A percentile compares a stretch with the other conserved stretches of the same genome.
Conservation (phyloP, 345 rosid species). For the Populus deltoides region DNA sequence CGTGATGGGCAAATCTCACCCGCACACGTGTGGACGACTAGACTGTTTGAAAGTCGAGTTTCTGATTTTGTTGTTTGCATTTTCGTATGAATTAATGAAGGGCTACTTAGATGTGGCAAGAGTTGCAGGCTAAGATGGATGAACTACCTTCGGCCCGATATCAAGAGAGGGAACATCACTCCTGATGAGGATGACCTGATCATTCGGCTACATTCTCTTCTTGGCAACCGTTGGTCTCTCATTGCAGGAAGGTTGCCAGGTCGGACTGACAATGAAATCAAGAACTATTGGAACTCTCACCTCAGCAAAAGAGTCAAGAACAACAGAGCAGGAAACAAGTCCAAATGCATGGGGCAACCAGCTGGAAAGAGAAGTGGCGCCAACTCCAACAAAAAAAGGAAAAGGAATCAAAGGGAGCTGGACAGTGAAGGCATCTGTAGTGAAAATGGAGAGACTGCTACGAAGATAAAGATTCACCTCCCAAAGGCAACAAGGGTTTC, state of each 20-base stretch:
- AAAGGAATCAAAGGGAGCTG: not conserved
- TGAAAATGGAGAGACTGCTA: not conserved
- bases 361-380: not conserved
- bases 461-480: slow-evolving; percentile 25
- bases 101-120: slow-evolving; percentile 49
- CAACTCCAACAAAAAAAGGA: not conserved
- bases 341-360: not conserved
- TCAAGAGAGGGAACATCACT: slow-evolving; percentile 49
- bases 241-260: slow-evolving; percentile 43
- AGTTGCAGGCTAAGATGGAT: slow-evolving; percentile 53
- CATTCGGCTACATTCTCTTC: slow-evolving; percentile 42
- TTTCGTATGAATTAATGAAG: slow-evolving; percentile 4
- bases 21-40: not conserved
- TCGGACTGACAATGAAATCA: slow-evolving; percentile 54
- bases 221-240: slow-evolving; percentile 49
- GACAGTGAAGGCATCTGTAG: not conserved
- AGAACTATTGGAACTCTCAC: slow-evolving; percentile 48
- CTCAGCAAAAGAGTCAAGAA: slow-evolving; percentile 29
- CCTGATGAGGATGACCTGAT: slow-evolving; percentile 51
- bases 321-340: not conserved
- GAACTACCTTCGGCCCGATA: slow-evolving; percentile 49
- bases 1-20: not conserved
- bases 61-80: not conserved
- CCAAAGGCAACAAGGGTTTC: slow-evolving; percentile 35
- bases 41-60: not conserved